Evolutionary conservation across 2,329 filamentous ascomycete genomes (phyloP).

Genomic region (Monosporascus sp.): DNA sequence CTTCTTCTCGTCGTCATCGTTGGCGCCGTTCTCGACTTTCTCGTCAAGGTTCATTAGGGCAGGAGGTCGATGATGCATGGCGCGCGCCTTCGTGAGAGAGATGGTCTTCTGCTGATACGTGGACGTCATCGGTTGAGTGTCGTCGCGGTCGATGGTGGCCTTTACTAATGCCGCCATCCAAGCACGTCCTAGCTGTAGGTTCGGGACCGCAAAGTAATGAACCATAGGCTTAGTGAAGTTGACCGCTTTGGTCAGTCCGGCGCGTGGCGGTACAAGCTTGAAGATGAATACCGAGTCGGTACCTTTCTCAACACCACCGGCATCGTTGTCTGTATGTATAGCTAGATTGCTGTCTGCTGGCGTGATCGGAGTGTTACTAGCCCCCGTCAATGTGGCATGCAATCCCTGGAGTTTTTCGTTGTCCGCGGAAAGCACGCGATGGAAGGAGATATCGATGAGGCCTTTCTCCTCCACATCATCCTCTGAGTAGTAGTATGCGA

Average conservation of each 20-base stretch:
- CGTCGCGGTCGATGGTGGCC: slow-evolving; percentile 93
- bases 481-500: slow-evolving; percentile 96
- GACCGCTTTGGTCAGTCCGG: slow-evolving; percentile 81
- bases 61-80: slow-evolving; percentile 84
- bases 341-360: slow-evolving; percentile 42
- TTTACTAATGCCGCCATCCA: slow-evolving; percentile 99
- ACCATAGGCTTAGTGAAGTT: slow-evolving; percentile 97
- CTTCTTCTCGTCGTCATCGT: slow-evolving; percentile 26
- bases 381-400: slow-evolving; percentile 86
- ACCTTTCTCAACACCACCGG: slow-evolving; percentile 38
- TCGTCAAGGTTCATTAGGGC: slow-evolving; percentile 72
- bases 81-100: slow-evolving; percentile 78
- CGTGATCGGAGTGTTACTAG: slow-evolving; percentile 62
- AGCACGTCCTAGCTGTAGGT: slow-evolving; percentile 76
- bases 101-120: slow-evolving; percentile 98
- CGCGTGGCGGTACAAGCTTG: slow-evolving; percentile 88
- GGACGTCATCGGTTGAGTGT: slow-evolving; percentile 71
- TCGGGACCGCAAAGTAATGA: slow-evolving; percentile 96
- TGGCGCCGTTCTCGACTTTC: slow-evolving; percentile 26
- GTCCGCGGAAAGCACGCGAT: slow-evolving; percentile 91
- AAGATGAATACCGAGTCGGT: slow-evolving; percentile 88
- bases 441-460: slow-evolving; percentile 94
- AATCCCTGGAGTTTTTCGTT: slow-evolving; percentile 86
- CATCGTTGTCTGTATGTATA: slow-evolving; percentile 39
- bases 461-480: slow-evolving; percentile 90